Base-by-base conservation (phyloP, 2,329 filamentous ascomycete species). In the Trichophaea hybrida region DNA sequence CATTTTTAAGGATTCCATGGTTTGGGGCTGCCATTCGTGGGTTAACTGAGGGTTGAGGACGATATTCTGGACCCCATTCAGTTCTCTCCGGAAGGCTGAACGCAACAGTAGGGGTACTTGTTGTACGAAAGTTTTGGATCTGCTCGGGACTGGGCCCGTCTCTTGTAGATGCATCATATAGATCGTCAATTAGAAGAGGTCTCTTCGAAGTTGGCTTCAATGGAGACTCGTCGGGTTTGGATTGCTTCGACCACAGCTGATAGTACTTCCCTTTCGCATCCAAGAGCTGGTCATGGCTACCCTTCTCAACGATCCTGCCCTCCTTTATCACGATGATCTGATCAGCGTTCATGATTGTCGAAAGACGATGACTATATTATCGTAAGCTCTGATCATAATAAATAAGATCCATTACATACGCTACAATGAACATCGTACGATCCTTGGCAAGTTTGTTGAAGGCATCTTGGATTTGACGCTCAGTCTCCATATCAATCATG, bases 301-400 rank as follows among this genome's bases (percentile, higher is more conserved):
- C 83, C 65, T 80, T 75, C 68, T 86, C 82, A n/a, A 80, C 74
- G 53, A 86, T 76, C 64, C 77, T 73, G 8, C 83, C 83, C 56
- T 80, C 75, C 48, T 79, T 75, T 49, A 86, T 75, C 7, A 86
- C 83, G 56, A 85, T 76, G 61, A 86, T 85, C 31, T 77, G 75
- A 65, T 86, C 81, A 1, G 83, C 82, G 64, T 83, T 82, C 73
- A 84, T 81, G 58, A 87, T 81, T 0, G 84, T 88, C 0, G 84
- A 85, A 31, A 87, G 73, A 7, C 84, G 78, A 69, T 86, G 84
- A 0, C 80, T 55, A 69, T 43, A 43, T 43, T 43, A 10, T 15
- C 1, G 38, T 43, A 43, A 43, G 38, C 38, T 1, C 38, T 43
- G 38, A 43, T 43, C 38, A 43, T 43, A 43, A 15, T 12, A 12